Evolutionary conservation across 495 filamentous ascomycete species (phyloP).

Genomic region (Delitschia confertaspora): DNA sequence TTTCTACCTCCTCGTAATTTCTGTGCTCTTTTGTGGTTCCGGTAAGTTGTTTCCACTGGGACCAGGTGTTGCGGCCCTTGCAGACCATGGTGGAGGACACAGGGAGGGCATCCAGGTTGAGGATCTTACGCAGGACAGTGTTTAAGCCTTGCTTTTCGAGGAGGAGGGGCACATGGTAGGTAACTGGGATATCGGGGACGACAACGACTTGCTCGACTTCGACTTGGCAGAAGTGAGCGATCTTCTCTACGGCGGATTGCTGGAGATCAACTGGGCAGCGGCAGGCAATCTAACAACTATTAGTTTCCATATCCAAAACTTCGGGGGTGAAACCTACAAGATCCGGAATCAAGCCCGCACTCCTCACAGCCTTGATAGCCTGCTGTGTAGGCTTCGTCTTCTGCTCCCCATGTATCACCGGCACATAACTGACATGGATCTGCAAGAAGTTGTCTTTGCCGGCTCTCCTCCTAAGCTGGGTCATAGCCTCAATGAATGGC

Average conservation of each 20-base stretch:
- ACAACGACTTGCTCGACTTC: slow-evolving; percentile 70
- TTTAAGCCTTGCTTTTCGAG: slow-evolving; percentile 73
- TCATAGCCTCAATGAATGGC: slow-evolving; percentile 82
- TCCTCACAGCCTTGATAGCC: slow-evolving; percentile 72
- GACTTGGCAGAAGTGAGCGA: slow-evolving; percentile 79
- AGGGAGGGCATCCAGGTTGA: slow-evolving; percentile 48
- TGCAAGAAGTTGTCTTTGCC: slow-evolving; percentile 76
- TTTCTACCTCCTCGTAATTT: slow-evolving; percentile 58
- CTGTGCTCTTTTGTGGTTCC: slow-evolving; percentile 51
- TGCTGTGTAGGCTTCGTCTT: slow-evolving; percentile 97
- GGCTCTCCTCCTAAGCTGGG: slow-evolving; percentile 60
- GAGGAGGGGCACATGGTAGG: slow-evolving; percentile 86
- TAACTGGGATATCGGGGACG: slow-evolving; percentile 76
- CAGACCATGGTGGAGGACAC: slow-evolving; percentile 42
- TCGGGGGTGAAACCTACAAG: slow-evolving; percentile 42
- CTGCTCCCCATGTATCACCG: slow-evolving; percentile 64
- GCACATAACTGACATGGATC: slow-evolving; percentile 77
- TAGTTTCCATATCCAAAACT: slow-evolving; percentile 7
- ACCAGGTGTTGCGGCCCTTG: slow-evolving; percentile 58
- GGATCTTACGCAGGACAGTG: slow-evolving; percentile 46
- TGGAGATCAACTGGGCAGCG: slow-evolving; percentile 71
- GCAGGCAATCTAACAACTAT: slow-evolving; percentile 62
- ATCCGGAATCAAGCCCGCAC: slow-evolving; percentile 77
- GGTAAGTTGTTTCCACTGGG: slow-evolving; percentile 63
- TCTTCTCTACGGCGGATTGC: slow-evolving; percentile 69